Percentiles rank a stretch among this genome's conserved stretches.
phyloP scores from a whole-genome alignment of 331 rosid genomes.

The Quercus tomentella region DNA sequence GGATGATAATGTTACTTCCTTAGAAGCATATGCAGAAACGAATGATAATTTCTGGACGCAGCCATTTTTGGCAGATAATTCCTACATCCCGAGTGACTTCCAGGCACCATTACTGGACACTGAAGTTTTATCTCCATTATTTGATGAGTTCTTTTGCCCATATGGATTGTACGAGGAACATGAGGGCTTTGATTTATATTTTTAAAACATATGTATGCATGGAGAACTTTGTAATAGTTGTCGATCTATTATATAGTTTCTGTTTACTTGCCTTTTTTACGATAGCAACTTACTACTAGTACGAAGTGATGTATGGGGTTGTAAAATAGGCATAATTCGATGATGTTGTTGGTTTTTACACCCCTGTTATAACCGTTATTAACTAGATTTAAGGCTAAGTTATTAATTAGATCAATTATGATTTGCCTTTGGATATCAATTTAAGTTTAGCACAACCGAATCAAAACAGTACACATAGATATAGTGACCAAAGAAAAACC shows the following conservation, averaged over 20 bases:
- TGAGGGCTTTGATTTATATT: not conserved
- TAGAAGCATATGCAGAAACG: constrained; percentile 18
- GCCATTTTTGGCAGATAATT: constrained; percentile 36
- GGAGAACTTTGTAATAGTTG: not conserved
- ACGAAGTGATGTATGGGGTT: not conserved
- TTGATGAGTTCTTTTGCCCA: constrained; percentile 28
- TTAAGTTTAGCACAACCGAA: too few relatives aligned
- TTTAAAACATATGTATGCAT: not conserved
- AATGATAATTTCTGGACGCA: constrained; percentile 44
- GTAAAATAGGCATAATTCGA: not conserved
- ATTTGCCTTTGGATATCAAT: too few relatives aligned
- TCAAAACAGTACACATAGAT: too few relatives aligned
- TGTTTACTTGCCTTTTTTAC: not conserved
- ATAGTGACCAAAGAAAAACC: too few relatives aligned
- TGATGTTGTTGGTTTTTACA: not conserved
- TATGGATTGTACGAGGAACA: not conserved
- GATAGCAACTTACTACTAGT: not conserved
- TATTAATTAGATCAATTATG: too few relatives aligned
- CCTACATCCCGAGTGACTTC: constrained; percentile 2
- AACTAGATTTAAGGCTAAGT: too few relatives aligned
- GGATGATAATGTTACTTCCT: constrained; percentile 9
- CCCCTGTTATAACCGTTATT: too few relatives aligned
- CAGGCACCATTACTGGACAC: constrained; percentile 13
- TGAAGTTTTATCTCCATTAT: constrained; percentile 20
- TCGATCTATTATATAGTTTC: not conserved